Base-by-base conservation (phyloP, 306 rosid species). In the Datisca glomerata region DNA sequence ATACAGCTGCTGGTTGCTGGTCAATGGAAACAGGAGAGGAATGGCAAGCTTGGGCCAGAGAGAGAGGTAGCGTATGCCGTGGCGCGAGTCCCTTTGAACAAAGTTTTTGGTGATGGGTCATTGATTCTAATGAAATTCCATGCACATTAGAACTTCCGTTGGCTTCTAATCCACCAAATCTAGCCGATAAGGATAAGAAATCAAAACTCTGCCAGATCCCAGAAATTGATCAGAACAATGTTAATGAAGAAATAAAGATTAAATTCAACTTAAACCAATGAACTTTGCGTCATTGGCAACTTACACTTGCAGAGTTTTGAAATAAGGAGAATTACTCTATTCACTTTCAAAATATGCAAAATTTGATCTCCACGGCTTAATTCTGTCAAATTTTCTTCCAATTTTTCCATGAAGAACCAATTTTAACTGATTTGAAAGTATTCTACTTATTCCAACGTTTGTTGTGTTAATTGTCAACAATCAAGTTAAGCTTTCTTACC, bases 121-220 rank as follows among this genome's bases (percentile, higher is more conserved):
- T 38, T 36, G 49, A 61, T 21, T 68, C 76, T 50, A 64, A 47
- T 45, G 64, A 68, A 34, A 37, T 67, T 63, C 58, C 66, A 41
- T 38, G 27, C 47, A 58, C 69, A 45, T 60, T 49, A 43, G 45
- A 25, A 28, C 49, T 33, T 12, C 61, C 56, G 32, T 58, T 65
- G 5, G 52, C 69, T 53, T 70, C 68, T 24, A 61, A 40, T 15
- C 61, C 71, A 42, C 71, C 51, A 52, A 43, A 73, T 66, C 64
- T 78, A 21, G 68, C 27, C 11, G 80, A 61, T 51, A 78, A 47
- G 43, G 83, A 63, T 65, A 74, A 67, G 71, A 73, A 68, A 43
- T 76, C 78, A 51, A 73, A 64, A 59, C 31, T 51, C 96, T 76
- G 93, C 72, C 51, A 21, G 39, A 61, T 29, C 56, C 32, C 16